These are phyloP conservation scores for Salix purpurea DNA, from an alignment of 345 rosid species.

Conservation along the genomic window DNA sequence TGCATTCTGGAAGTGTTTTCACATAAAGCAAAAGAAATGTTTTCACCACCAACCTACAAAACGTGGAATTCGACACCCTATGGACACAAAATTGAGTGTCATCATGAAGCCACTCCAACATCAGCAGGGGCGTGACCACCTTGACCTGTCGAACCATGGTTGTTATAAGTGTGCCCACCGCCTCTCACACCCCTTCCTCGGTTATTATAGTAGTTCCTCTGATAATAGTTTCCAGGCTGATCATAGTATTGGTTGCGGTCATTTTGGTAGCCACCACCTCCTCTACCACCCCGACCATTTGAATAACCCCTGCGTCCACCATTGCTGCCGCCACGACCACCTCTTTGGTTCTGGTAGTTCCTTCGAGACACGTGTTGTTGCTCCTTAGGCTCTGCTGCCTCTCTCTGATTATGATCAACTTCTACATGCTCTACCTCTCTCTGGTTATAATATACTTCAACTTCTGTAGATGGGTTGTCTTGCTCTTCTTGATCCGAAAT, in stretches of 20 bases:
- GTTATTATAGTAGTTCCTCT: slow-evolving; percentile 60
- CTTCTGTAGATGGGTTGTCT: slow-evolving; percentile 32
- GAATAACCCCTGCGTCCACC: slow-evolving; percentile 63
- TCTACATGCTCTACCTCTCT: slow-evolving; percentile 33
- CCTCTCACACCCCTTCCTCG: slow-evolving; percentile 60
- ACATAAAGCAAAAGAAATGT: neutral
- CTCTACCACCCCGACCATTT: slow-evolving; percentile 75
- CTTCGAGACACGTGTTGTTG: slow-evolving; percentile 58
- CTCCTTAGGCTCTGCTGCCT: slow-evolving; percentile 37
- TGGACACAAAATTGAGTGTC: too few species aligned
- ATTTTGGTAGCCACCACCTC: slow-evolving; percentile 56
- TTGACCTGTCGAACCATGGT: slow-evolving; percentile 38
- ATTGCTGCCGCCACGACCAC: slow-evolving; percentile 54
- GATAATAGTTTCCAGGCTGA: slow-evolving; percentile 60
- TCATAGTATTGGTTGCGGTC: slow-evolving; percentile 63
- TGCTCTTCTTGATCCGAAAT: slow-evolving; percentile 41
- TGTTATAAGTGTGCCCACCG: slow-evolving; percentile 42
- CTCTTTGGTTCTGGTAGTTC: slow-evolving; percentile 61
- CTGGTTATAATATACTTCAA: slow-evolving; percentile 34
- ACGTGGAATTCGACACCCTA: neutral
- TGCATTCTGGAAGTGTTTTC: slow-evolving; percentile 2
- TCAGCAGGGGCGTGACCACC: slow-evolving; percentile 49
- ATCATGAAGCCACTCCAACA: slow-evolving; percentile 48
- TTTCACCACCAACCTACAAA: slow-evolving; percentile 8
- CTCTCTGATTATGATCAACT: slow-evolving; percentile 35